These are phyloP conservation scores for Penicillium thymicola DNA, from an alignment of 2,329 filamentous ascomycete species.

Conservation along the genomic window DNA sequence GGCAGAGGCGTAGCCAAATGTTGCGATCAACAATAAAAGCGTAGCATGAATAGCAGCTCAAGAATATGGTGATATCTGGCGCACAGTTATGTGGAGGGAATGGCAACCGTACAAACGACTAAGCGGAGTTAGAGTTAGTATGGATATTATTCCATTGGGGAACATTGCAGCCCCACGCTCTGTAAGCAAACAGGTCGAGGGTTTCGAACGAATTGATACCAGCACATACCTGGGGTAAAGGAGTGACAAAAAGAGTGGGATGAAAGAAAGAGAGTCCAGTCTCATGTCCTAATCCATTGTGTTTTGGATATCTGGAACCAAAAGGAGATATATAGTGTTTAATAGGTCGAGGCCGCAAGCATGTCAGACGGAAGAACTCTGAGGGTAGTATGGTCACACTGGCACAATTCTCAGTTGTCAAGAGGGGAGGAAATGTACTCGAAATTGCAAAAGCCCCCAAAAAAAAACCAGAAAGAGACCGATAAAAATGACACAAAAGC, in stretches of 20 bases:
- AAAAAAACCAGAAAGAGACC: neutral
- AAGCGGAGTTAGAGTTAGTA: neutral
- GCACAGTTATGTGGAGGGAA: neutral
- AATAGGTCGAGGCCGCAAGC: conserved; percentile 8
- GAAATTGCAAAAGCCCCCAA: neutral
- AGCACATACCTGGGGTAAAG: conserved; percentile 18
- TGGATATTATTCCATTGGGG: neutral
- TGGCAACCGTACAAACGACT: neutral
- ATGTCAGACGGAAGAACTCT: conserved; percentile 3
- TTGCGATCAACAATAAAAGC: neutral
- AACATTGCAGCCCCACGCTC: neutral
- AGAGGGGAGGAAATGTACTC: neutral
- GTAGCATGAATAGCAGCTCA: neutral
- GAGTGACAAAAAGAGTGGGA: conserved; percentile 9
- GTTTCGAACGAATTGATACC: neutral
- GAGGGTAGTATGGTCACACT: conserved; percentile 10
- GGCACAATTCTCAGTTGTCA: neutral
- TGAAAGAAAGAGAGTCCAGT: conserved; percentile 1
- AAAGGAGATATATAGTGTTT: neutral
- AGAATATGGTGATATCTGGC: neutral
- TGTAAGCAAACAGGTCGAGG: neutral
- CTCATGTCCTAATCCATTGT: conserved; percentile 20
- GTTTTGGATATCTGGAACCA: conserved; percentile 7
- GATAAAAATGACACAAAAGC: neutral
- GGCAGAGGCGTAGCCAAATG: neutral